Evolutionary conservation across 306 rosid genomes (phyloP).

Genomic region (Cucurbita moschata): DNA sequence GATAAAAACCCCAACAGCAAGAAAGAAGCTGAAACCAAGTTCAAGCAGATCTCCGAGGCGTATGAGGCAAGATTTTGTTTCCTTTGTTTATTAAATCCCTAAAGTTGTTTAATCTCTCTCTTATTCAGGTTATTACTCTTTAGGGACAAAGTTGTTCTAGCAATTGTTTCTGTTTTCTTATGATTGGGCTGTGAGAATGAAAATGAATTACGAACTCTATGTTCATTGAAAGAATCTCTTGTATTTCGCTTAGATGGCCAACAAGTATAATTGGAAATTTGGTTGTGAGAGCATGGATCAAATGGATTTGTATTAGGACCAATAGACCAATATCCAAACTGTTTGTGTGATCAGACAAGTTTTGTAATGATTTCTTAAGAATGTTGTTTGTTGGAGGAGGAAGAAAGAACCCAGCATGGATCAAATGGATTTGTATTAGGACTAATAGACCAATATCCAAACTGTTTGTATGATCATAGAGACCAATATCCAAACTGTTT

Average conservation of each 20-base stretch:
- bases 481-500: too few relatives aligned
- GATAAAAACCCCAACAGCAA: slow-evolving; percentile 78
- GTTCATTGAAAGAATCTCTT: neutral
- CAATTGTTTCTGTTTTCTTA: neutral
- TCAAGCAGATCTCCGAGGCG: slow-evolving; percentile 95
- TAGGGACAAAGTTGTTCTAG: neutral
- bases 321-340: too few relatives aligned
- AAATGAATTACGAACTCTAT: neutral
- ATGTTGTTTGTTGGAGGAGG: neutral
- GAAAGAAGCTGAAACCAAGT: slow-evolving; percentile 88
- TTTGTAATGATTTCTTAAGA: neutral
- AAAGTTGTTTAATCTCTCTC: neutral
- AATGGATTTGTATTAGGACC: too few relatives aligned
- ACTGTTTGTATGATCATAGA: too few relatives aligned
- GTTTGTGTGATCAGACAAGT: neutral
- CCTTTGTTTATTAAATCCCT: neutral
- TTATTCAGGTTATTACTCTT: neutral
- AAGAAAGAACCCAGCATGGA: neutral
- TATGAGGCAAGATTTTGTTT: slow-evolving; percentile 50
- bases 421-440: neutral
- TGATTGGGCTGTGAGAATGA: neutral
- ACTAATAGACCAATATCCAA: too few relatives aligned
- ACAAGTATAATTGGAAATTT: neutral
- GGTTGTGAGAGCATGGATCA: neutral
- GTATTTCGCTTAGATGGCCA: neutral